A percentile compares a stretch with the other conserved stretches of the same genome.
These are phyloP conservation scores for Nematodospora anomalae DNA, from an alignment of 1,139 yeast genomes.

Conservation along the genomic window DNA sequence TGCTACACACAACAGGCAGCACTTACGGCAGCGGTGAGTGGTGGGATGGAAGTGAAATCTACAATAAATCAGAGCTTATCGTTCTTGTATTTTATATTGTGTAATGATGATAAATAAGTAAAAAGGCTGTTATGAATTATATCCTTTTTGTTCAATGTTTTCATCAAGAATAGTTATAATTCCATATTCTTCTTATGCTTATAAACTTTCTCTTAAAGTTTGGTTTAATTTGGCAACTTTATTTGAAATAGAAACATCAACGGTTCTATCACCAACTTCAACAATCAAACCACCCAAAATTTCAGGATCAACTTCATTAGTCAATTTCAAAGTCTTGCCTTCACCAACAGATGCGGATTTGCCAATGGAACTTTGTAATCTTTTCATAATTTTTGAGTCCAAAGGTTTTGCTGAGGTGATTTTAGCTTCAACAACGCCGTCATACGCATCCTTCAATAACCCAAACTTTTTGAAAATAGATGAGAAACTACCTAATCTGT, in stretches of 20 bases:
- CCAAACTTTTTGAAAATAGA: constrained; percentile 71
- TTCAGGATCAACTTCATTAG: constrained; percentile 83
- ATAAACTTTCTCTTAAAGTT: constrained; percentile 76
- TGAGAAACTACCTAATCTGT: constrained; percentile 75
- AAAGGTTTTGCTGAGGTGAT: constrained; percentile 87
- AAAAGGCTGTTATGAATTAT: no score
- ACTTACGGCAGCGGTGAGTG: no score
- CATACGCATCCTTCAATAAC: constrained; percentile 81
- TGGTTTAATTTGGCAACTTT: constrained; percentile 89
- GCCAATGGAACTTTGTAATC: constrained; percentile 77
- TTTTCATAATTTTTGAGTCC: constrained; percentile 76
- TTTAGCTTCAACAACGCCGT: constrained; percentile 90
- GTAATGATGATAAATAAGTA: no score
- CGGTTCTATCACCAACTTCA: constrained; percentile 96
- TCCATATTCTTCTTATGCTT: not conserved
- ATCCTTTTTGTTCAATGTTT: no score
- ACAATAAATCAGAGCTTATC: no score
- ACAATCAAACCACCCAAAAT: constrained; percentile 95
- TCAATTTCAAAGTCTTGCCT: constrained; percentile 81
- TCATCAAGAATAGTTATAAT: not conserved
- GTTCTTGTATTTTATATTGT: constrained; percentile 1
- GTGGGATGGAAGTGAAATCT: no score
- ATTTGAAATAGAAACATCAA: constrained; percentile 84
- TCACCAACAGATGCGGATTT: constrained; percentile 80
- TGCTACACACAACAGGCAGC: no score